Conservation (phyloP, 1,284 basidiomycete species). For the Heterobasidion occidentale region DNA sequence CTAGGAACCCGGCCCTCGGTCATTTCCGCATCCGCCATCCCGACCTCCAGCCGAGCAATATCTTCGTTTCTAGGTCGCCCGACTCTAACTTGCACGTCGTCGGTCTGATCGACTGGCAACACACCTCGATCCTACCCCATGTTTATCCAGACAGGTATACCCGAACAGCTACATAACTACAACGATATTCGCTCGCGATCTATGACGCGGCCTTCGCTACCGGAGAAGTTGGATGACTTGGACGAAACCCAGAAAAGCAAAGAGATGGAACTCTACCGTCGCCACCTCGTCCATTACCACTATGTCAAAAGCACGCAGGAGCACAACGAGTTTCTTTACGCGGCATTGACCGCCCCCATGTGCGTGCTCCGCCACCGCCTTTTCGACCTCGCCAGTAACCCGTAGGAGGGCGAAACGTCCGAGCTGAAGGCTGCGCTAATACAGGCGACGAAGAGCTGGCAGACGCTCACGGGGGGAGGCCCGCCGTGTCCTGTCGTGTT, state of each 20-base stretch:
- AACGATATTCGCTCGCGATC: slow-evolving; percentile 28
- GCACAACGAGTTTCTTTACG: slow-evolving; percentile 32
- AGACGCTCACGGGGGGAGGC: slow-evolving; percentile 25
- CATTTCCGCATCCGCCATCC: slow-evolving; percentile 29
- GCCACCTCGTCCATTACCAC: slow-evolving; percentile 38
- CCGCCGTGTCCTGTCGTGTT: slow-evolving; percentile 37
- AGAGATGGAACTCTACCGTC: slow-evolving; percentile 26
- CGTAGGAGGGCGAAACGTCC: slow-evolving; percentile 40
- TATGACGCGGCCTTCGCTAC: slow-evolving; percentile 29
- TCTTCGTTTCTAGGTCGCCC: slow-evolving; percentile 26
- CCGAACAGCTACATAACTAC: slow-evolving; percentile 35
- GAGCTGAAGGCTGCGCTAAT: slow-evolving; percentile 33
- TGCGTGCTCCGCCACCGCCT: slow-evolving; percentile 26
- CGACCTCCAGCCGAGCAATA: slow-evolving; percentile 29
- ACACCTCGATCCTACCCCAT: slow-evolving; percentile 37
- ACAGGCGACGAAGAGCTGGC: slow-evolving; percentile 29
- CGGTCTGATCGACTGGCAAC: slow-evolving; percentile 36
- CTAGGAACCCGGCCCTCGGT: slow-evolving; percentile 21
- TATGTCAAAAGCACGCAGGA: slow-evolving; percentile 32
- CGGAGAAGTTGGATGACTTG: slow-evolving; percentile 29
- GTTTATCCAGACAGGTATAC: slow-evolving; percentile 39
- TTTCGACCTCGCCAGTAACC: slow-evolving; percentile 28
- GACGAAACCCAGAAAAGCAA: slow-evolving; percentile 18
- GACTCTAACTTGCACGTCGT: slow-evolving; percentile 21
- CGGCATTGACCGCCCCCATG: slow-evolving; percentile 26